Base-by-base conservation (phyloP, 2,329 filamentous ascomycete genomes). In the Ophiostoma populinum region DNA sequence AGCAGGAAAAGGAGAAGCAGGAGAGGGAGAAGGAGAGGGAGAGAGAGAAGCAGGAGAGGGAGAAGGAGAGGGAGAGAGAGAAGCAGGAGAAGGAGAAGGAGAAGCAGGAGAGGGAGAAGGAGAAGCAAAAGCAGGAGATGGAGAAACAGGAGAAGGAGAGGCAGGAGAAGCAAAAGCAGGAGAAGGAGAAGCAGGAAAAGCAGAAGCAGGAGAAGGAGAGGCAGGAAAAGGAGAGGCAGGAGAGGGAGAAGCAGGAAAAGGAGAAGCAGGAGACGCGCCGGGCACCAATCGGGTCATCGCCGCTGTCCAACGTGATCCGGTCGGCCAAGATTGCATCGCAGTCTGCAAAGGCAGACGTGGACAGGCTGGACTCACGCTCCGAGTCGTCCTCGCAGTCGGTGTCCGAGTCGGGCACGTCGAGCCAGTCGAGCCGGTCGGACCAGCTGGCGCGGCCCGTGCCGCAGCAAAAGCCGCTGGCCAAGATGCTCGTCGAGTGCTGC, bases 401-500 rank as follows among this genome's bases (percentile, higher is more conserved):
- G n/a, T n/a, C n/a, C n/a, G n/a, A n/a, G n/a, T n/a, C n/a, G n/a
- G n/a, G n/a, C n/a, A n/a, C n/a, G n/a, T n/a, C n/a, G n/a, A n/a
- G n/a, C n/a, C n/a, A n/a, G n/a, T n/a, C n/a, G n/a, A n/a, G n/a
- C n/a, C n/a, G n/a, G n/a, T n/a, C n/a, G n/a, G n/a, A n/a, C n/a
- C n/a, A n/a, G n/a, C n/a, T n/a, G n/a, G n/a, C n/a, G n/a, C n/a
- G n/a, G n/a, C n/a, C n/a, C n/a, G n/a, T n/a, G n/a, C 7, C 19
- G 9, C 19, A n/a, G 7, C n/a, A 32, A 9, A 12, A 15, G 19
- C 29, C 29, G 3, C 7, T 73, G 10, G 66, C 67, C 22, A 77
- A 75, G 54, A 67, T 75, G 58, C 64, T 77, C 20, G 70, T 76
- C 10, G 63, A 75, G 47, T 77, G 72, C 51, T 77, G 72, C 53